A percentile compares a stretch with the other conserved stretches of the same genome.
Evolutionary conservation across 2,329 filamentous ascomycete species (phyloP).

Genomic region (Aureobasidium pullulans): DNA sequence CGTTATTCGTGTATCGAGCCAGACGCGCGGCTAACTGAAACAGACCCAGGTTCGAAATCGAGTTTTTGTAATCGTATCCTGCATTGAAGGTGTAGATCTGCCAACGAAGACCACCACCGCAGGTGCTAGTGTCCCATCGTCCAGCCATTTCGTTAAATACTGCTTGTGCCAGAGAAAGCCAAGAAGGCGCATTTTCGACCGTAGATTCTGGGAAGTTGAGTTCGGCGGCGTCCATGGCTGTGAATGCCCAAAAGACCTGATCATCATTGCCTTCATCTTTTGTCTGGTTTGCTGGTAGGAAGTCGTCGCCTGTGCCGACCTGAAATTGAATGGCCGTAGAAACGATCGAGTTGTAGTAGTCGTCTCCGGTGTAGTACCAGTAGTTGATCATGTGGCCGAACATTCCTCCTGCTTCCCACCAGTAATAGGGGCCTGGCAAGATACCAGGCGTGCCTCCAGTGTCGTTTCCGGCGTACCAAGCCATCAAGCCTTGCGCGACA

Average conservation of each 20-base stretch:
- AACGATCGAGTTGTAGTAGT: slow-evolving; percentile 34
- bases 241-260: slow-evolving; percentile 77
- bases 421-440: slow-evolving; percentile 37
- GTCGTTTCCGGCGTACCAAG: slow-evolving; percentile 28
- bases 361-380: slow-evolving; percentile 39
- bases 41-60: slow-evolving; percentile 72
- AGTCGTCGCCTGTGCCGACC: slow-evolving; percentile 34
- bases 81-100: slow-evolving; percentile 74
- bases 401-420: slow-evolving; percentile 39
- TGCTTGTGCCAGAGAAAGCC: slow-evolving; percentile 70
- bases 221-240: slow-evolving; percentile 72
- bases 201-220: slow-evolving; percentile 54
- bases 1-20: slow-evolving; percentile 30
- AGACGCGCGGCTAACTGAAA: slow-evolving; percentile 65
- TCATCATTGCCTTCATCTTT: slow-evolving; percentile 43
- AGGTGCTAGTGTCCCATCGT: slow-evolving; percentile 61
- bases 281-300: slow-evolving; percentile 32
- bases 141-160: slow-evolving; percentile 71
- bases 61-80: slow-evolving; percentile 77
- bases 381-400: slow-evolving; percentile 32
- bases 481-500: slow-evolving; percentile 28
- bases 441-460: slow-evolving; percentile 21
- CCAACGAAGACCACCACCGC: slow-evolving; percentile 73
- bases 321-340: slow-evolving; percentile 37
- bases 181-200: slow-evolving; percentile 59